Evolutionary conservation across 495 filamentous ascomycete genomes (phyloP).

Genomic region (Evernia prunastri): DNA sequence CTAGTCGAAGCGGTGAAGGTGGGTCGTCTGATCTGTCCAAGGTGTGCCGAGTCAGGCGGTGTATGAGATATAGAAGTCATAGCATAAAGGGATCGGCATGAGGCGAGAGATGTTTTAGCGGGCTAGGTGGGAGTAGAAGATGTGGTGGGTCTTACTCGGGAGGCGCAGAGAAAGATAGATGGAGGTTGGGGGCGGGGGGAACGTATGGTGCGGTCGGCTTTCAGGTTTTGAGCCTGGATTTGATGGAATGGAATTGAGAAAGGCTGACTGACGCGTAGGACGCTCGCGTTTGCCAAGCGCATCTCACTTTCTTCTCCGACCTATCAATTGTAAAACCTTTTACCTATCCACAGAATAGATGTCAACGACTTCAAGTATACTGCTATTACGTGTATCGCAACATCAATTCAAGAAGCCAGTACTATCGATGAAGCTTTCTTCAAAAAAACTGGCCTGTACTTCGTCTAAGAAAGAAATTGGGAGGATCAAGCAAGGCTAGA

Average conservation of each 20-base stretch:
- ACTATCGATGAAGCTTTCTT: neutral
- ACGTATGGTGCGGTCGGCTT: neutral
- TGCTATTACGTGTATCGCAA: too few relatives aligned
- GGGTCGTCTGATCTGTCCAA: neutral
- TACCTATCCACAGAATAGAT: too few relatives aligned
- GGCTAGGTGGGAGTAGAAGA: too few relatives aligned
- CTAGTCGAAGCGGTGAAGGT: neutral
- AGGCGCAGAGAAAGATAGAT: neutral
- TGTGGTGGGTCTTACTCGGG: too few relatives aligned
- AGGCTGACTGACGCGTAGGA: neutral
- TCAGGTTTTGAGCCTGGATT: neutral
- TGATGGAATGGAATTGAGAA: neutral
- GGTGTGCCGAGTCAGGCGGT: neutral
- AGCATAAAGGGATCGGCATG: too few relatives aligned
- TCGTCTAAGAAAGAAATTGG: neutral
- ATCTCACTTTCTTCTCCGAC: neutral
- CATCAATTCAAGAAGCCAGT: neutral
- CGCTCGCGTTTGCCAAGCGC: neutral
- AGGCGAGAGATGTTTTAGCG: too few relatives aligned
- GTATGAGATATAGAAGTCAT: neutral
- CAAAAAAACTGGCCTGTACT: neutral
- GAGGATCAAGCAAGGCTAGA: neutral
- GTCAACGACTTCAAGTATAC: too few relatives aligned
- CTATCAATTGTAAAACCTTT: neutral
- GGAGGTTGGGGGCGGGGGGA: too few relatives aligned